A percentile compares a stretch with the other conserved stretches of the same genome.
Conservation (phyloP, 116 monocot genomes). For the Iris pallida region DNA sequence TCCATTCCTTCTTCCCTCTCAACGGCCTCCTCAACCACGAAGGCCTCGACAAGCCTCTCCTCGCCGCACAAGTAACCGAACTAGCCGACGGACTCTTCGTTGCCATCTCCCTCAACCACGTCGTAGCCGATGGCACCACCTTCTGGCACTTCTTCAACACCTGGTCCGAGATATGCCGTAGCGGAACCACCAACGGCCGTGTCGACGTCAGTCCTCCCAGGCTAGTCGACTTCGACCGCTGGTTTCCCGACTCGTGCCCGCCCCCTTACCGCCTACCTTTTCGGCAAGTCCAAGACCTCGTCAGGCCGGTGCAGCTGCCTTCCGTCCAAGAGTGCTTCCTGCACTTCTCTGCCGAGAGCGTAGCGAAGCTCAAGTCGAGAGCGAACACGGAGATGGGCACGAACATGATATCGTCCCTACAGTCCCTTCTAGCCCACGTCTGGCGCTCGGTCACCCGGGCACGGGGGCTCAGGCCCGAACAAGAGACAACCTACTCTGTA, state of each 20-base stretch:
- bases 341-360: conserved; percentile 28
- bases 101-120: neutral
- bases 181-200: too few species aligned
- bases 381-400: conserved; percentile 39
- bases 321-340: conserved; percentile 36
- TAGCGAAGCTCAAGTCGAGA: conserved; percentile 42
- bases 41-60: neutral
- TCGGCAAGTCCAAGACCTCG: too few species aligned
- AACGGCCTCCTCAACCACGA: neutral
- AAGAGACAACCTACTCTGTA: too few species aligned
- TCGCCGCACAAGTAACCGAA: conserved; percentile 5
- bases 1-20: conserved; percentile 10
- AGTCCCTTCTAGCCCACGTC: conserved; percentile 12
- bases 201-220: too few species aligned
- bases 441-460: conserved; percentile 11
- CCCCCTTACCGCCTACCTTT: too few species aligned
- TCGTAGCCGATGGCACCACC: neutral
- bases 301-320: conserved; percentile 6
- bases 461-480: neutral
- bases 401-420: conserved; percentile 4
- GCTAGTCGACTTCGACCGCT: too few species aligned
- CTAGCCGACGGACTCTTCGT: conserved; percentile 1
- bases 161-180: too few species aligned
- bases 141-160: conserved; percentile 11
- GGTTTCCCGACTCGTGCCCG: too few species aligned